phyloP scores from a whole-genome alignment of 139 green algal genomes.

The Micractinium conductrix region DNA sequence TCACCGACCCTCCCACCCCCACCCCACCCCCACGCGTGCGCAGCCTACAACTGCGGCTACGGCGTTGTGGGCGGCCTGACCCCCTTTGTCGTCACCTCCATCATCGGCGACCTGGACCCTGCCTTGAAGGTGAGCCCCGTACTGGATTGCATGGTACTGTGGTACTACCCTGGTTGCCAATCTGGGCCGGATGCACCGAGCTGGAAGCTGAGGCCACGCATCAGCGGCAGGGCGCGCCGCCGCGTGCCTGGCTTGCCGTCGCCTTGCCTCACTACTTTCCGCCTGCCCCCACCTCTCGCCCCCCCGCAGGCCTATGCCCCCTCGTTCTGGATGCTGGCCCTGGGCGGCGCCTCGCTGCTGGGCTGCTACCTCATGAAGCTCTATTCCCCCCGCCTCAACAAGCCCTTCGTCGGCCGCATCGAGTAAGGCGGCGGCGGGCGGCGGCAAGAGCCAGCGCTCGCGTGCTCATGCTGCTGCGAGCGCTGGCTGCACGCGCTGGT shows the following conservation, averaged over 20 bases:
- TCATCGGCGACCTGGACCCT: not conserved
- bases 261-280: not conserved
- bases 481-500: no score
- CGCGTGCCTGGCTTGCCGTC: not conserved
- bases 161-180: not conserved
- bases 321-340: slow-evolving; percentile 15
- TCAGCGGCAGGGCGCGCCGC: not conserved
- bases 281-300: not conserved
- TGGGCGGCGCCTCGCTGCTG: slow-evolving; percentile 1
- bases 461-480: no score
- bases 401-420: slow-evolving; percentile 8
- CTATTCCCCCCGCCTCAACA: slow-evolving; percentile 6
- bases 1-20: not conserved
- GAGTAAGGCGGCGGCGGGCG: not conserved
- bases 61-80: slow-evolving; percentile 2
- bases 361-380: not conserved
- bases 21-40: not conserved
- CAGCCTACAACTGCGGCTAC: no score
- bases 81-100: not conserved
- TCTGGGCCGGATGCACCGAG: not conserved
- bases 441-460: no score
- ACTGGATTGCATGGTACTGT: not conserved
- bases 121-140: not conserved
- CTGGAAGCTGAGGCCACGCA: not conserved
- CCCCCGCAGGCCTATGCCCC: slow-evolving; percentile 1